Base-by-base conservation (phyloP, 2,329 filamentous ascomycete genomes). In the Colletotrichum chlorophyti region DNA sequence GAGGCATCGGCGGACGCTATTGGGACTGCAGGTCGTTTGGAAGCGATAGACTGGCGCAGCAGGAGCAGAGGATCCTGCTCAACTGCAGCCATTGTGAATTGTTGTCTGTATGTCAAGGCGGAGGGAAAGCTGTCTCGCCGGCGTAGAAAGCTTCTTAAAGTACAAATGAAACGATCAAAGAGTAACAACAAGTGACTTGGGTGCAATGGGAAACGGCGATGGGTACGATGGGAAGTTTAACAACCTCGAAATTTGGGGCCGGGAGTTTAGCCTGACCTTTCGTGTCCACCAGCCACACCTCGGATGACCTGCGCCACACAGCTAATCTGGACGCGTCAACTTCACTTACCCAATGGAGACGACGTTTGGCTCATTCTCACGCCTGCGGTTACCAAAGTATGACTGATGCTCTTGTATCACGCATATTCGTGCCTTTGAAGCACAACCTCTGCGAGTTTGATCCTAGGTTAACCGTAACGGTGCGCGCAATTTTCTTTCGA, bases 21-120 rank as follows among this genome's bases (percentile, higher is more conserved):
- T 38, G 93, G 91, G 52, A 91, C 83, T 55, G 93, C 89, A 47
- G 87, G 76, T 67, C 82, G 84, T 66, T 82, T 83, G 55, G 86
- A 83, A 52, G 89, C 86, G 75, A 98, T 95, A 63, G 91, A 88
- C 70, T 90, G 87, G 69, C 93, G 91, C 66, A 98, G 83, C 63
- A 95, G 87, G 64, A 93, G 82, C 64, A 98, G 87, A 47, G 93
- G 87, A 70, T 98, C 93, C 64, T 85, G 82, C 65, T 87, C 85
- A 66, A 77, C 74, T 51, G 82, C 71, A 65, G 86, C 81, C 86
- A 89, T 89, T 58, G 60, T 74, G 63, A 24, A 14, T 14, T 4
- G 14, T 38, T 21, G 54, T 17, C 12, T 2, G 10, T n/a, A 15
- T 38, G 14, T 19, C 17, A 38, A 12, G 27, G n/a, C n/a, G n/a